These are phyloP conservation scores for Metroxylon sagu DNA, from an alignment of 176 grass and related monocot genomes.

Conservation along the genomic window DNA sequence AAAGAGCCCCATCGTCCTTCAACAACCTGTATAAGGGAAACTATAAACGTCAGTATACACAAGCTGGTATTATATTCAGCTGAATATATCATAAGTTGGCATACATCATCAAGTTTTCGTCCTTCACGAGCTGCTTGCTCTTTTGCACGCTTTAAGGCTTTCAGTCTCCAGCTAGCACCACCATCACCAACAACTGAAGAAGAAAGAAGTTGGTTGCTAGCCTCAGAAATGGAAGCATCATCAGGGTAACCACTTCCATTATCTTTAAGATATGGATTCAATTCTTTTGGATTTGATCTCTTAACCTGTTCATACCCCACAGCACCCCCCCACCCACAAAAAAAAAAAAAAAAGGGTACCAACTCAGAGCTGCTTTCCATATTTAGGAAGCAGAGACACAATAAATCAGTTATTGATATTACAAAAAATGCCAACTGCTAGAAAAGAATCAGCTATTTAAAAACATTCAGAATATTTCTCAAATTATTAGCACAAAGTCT, in stretches of 20 bases:
- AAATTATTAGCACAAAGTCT: too few relatives aligned
- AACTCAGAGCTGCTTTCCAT: too few relatives aligned
- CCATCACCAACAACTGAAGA: constrained; percentile 85
- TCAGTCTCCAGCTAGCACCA: constrained; percentile 92
- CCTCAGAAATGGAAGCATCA: constrained; percentile 31
- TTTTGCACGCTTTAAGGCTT: constrained; percentile 95
- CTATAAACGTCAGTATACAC: background rate
- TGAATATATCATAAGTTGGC: too few relatives aligned
- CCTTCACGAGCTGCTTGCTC: constrained; percentile 90
- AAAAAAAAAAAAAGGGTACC: too few relatives aligned
- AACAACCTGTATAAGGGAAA: constrained; percentile 44
- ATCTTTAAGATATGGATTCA: constrained; percentile 78
- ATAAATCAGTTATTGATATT: too few relatives aligned
- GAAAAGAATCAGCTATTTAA: too few relatives aligned
- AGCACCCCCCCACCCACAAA: too few relatives aligned
- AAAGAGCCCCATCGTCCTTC: constrained; percentile 78
- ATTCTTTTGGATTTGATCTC: constrained; percentile 49
- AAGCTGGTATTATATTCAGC: background rate
- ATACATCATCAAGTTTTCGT: constrained; percentile 62
- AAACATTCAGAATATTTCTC: too few relatives aligned
- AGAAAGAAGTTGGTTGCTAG: constrained; percentile 32
- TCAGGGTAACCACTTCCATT: constrained; percentile 70
- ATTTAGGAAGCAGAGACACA: too few relatives aligned
- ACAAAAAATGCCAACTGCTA: too few relatives aligned
- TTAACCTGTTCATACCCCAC: constrained; percentile 23